Percentiles rank a stretch among this genome's conserved stretches.
Conservation (phyloP, 2,329 filamentous ascomycete species). For the Pseudogymnoascus sp. region DNA sequence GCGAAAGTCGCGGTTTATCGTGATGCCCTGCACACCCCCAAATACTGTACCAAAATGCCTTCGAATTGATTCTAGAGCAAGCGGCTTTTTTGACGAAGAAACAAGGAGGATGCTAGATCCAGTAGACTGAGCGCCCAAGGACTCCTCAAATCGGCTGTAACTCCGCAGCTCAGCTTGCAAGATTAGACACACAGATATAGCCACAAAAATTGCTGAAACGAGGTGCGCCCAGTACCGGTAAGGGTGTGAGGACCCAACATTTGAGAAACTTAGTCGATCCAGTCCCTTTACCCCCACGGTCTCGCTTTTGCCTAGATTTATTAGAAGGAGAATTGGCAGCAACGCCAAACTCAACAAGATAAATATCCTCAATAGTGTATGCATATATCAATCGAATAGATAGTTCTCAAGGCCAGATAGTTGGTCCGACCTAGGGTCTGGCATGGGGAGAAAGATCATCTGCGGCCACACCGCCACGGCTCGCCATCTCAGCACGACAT, state of each 20-base stretch:
- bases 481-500: constrained; percentile 10
- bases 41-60: constrained; percentile 88
- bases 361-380: constrained; percentile 80
- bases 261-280: constrained; percentile 76
- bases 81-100: constrained; percentile 78
- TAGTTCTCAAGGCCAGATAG: constrained; percentile 56
- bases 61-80: constrained; percentile 66
- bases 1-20: constrained; percentile 82
- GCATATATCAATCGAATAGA: constrained; percentile 83
- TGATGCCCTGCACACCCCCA: constrained; percentile 82
- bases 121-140: constrained; percentile 68
- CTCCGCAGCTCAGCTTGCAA: constrained; percentile 43
- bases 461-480: constrained; percentile 1
- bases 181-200: constrained; percentile 72
- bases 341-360: constrained; percentile 67
- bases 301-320: constrained; percentile 67
- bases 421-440: constrained; percentile 10
- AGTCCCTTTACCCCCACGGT: constrained; percentile 50
- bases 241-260: constrained; percentile 55
- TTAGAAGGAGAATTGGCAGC: constrained; percentile 72
- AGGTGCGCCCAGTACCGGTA: constrained; percentile 72
- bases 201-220: constrained; percentile 62
- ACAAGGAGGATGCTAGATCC: constrained; percentile 71
- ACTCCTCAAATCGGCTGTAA: constrained; percentile 61
- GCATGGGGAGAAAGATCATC: constrained; percentile 13